These are phyloP conservation scores for Fusarium sp. DNA, from an alignment of 2,329 filamentous ascomycete genomes.

Conservation along the genomic window DNA sequence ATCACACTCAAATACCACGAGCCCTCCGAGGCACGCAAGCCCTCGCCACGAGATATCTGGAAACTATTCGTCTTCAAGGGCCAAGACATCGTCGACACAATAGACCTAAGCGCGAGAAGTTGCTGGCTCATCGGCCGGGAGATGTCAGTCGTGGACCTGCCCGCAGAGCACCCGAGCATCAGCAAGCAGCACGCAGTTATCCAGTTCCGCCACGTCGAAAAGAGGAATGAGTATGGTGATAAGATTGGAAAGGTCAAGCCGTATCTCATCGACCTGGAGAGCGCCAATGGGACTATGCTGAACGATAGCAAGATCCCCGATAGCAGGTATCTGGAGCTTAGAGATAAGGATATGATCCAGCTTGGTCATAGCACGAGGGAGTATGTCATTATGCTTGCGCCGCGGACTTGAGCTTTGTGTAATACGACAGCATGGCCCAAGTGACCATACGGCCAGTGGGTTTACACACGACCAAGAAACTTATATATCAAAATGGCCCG, in stretches of 20 bases:
- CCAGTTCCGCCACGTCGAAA: slow-evolving; percentile 89
- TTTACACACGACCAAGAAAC: neutral
- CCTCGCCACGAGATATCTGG: slow-evolving; percentile 82
- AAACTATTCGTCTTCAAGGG: slow-evolving; percentile 94
- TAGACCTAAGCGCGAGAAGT: slow-evolving; percentile 80
- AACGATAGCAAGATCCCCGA: slow-evolving; percentile 81
- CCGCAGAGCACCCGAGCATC: slow-evolving; percentile 89
- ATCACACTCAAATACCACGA: slow-evolving; percentile 96
- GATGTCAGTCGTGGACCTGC: slow-evolving; percentile 81
- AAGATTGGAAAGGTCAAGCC: slow-evolving; percentile 82
- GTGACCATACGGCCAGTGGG: neutral
- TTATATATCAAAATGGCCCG: neutral
- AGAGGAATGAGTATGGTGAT: slow-evolving; percentile 88
- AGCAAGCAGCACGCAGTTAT: slow-evolving; percentile 97
- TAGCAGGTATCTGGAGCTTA: slow-evolving; percentile 86
- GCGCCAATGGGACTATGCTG: slow-evolving; percentile 87
- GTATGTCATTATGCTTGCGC: slow-evolving; percentile 91
- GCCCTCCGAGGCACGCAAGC: slow-evolving; percentile 91
- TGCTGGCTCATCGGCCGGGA: slow-evolving; percentile 95
- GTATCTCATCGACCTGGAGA: slow-evolving; percentile 94
- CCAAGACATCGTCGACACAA: slow-evolving; percentile 81
- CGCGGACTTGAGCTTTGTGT: slow-evolving; percentile 54
- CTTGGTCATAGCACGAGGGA: slow-evolving; percentile 92
- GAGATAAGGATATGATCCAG: slow-evolving; percentile 87
- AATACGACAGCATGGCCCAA: neutral